Conservation (phyloP, 306 rosid genomes). For the Styphnolobium japonicum region DNA sequence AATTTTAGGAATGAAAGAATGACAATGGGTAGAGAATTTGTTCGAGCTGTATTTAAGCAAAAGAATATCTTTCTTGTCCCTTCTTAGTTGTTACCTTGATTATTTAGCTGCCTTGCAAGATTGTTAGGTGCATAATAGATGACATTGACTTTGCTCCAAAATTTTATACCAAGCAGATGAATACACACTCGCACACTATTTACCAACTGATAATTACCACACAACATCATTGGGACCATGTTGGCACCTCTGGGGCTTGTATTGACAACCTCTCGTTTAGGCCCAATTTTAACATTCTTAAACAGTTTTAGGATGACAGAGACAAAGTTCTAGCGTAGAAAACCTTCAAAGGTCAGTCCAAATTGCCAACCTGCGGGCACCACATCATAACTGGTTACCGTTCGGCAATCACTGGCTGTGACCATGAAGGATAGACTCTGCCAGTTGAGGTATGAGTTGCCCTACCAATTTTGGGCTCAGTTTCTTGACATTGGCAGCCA, state of each 20-base stretch:
- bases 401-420: slow-evolving; percentile 59
- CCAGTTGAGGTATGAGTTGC: slow-evolving; percentile 49
- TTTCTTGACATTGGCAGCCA: slow-evolving; percentile 57
- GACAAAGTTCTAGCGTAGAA: slow-evolving; percentile 32
- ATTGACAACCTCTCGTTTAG: too few species aligned
- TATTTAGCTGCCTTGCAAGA: too few species aligned
- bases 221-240: too few species aligned
- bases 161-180: background rate
- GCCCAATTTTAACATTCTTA: too few species aligned
- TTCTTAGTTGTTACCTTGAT: too few species aligned
- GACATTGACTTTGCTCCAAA: background rate
- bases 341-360: slow-evolving; percentile 54
- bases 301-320: background rate
- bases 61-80: background rate
- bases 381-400: slow-evolving; percentile 37
- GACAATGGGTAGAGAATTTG: background rate
- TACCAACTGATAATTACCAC: too few species aligned
- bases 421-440: slow-evolving; percentile 56
- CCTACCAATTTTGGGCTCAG: slow-evolving; percentile 79
- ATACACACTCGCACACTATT: background rate
- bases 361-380: slow-evolving; percentile 56
- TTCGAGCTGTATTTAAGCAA: background rate
- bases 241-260: too few species aligned
- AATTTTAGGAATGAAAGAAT: too few species aligned
- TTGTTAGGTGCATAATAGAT: background rate